Evolutionary conservation across 495 filamentous ascomycete genomes (phyloP), one percentile per base, ranked within the genome.

Genomic region (Penicillium manginii): DNA sequence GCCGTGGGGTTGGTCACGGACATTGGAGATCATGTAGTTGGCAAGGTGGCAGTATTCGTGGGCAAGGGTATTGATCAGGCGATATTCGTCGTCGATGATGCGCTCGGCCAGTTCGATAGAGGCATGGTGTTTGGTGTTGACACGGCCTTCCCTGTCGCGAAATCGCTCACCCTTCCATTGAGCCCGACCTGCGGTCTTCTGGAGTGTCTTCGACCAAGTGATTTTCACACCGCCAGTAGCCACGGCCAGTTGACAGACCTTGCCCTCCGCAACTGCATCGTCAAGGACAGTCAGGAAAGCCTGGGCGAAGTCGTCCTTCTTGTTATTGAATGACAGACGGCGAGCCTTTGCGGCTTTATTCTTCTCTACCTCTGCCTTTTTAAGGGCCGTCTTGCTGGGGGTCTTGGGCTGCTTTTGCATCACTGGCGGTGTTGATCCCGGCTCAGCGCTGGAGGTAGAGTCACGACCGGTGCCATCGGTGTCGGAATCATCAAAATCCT

Each of bases 41-140:
- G 90, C 87, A 1, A 98, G 79, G 68, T 98, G 94, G 73, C 93
- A 97, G 78, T 92, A 98, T 61, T 98, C 94, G 71, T 98, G 94
- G 3, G 93, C 91, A 19, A 97, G 65, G 1, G 91, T 90, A 70
- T 96, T 96, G 48, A 92, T 78, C 19, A 98, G 80, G 19, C 92
- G 86, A 45, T 90, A 78, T 55, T 89, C 83, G 68, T 87, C 84
- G 69, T 88, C 81, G 52, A 98, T 90, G 48, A 98, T 88, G 57
- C 92, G 93, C 53, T 89, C 85, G 0, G 93, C 89, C 4, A 98
- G 83, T 62, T 98, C 93, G 67, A 98, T 97, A 11, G 73, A 83
- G 7, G 91, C 91, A 62, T 87, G 69, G 67, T 96, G 91, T 31
- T 79, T 77, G 56, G 77, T 26, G 52, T 48, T 52, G 50, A 33